Conservation (phyloP, 1,139 yeast species). For the Geotrichum histeridarum region DNA sequence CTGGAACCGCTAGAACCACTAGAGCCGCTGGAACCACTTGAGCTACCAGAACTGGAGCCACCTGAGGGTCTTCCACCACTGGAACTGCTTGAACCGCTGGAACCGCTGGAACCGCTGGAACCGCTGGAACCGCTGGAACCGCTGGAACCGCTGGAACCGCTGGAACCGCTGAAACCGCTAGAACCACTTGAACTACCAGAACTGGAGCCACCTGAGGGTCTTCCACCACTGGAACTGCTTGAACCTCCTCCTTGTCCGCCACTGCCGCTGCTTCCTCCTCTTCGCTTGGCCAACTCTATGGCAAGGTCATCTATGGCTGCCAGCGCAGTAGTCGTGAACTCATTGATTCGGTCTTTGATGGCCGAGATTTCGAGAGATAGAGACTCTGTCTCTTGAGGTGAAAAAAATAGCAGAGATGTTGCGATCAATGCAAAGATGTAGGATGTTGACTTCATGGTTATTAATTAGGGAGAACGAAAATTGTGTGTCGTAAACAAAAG, state of each 20-base stretch:
- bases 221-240: not conserved
- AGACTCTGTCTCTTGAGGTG: not conserved
- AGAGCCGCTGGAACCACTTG: conserved; percentile 19
- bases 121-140: conserved; percentile 9
- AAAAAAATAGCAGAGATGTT: not conserved
- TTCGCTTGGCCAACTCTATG: conserved; percentile 11
- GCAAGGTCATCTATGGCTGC: not conserved
- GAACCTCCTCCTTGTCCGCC: not conserved
- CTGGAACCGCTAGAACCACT: conserved; percentile 14
- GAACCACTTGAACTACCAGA: conserved; percentile 21
- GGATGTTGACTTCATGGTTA: not conserved
- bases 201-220: conserved; percentile 3
- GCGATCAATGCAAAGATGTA: not conserved
- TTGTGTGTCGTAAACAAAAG: no score
- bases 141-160: conserved; percentile 12
- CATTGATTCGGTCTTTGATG: not conserved
- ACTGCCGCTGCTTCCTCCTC: conserved; percentile 12
- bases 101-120: no score
- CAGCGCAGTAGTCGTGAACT: not conserved
- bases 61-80: conserved; percentile 5
- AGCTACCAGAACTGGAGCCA: conserved; percentile 17
- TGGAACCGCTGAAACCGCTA: conserved; percentile 13
- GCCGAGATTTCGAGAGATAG: conserved; percentile 7
- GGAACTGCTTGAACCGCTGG: no score
- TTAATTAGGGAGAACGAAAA: not conserved